These are phyloP conservation scores for Ramalina peruviana DNA, from an alignment of 495 filamentous ascomycete species.

Conservation along the genomic window DNA sequence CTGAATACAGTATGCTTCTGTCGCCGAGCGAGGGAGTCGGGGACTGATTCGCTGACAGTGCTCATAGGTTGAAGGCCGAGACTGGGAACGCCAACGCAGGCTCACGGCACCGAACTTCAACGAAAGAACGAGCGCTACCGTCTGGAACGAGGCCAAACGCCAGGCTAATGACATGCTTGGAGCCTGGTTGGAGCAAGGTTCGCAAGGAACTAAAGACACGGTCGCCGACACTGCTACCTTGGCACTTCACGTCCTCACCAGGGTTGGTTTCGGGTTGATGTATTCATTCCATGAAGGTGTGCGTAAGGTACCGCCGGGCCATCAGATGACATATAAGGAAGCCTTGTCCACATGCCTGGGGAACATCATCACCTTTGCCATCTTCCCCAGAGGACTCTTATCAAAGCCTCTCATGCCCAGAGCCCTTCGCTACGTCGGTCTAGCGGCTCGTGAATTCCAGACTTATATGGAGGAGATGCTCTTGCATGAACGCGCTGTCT, in stretches of 20 bases:
- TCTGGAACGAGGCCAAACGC: constrained; percentile 24
- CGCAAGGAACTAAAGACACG: constrained; percentile 10
- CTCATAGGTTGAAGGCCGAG: constrained; percentile 16
- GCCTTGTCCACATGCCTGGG: constrained; percentile 19
- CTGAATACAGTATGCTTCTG: constrained; percentile 17
- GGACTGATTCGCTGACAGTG: background rate
- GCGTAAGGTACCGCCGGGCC: constrained; percentile 2
- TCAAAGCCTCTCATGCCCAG: constrained; percentile 15
- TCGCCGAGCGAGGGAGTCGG: background rate
- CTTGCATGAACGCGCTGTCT: constrained; percentile 6
- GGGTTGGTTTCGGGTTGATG: background rate
- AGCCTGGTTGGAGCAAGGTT: constrained; percentile 15
- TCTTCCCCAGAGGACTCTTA: constrained; percentile 19
- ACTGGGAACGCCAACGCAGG: constrained; percentile 27
- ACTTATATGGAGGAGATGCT: constrained; percentile 18
- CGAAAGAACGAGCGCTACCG: constrained; percentile 23
- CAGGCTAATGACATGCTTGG: constrained; percentile 22
- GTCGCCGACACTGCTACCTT: constrained; percentile 12
- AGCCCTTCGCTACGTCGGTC: constrained; percentile 3
- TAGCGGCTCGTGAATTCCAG: constrained; percentile 2
- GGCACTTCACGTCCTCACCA: constrained; percentile 30
- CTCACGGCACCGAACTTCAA: constrained; percentile 27
- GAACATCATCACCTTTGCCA: constrained; percentile 19
- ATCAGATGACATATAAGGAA: constrained; percentile 22
- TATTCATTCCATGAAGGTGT: no score